These are phyloP conservation scores for Hondaea fermentalgiana DNA, from an alignment of 108 stramenopile species.

Conservation along the genomic window DNA sequence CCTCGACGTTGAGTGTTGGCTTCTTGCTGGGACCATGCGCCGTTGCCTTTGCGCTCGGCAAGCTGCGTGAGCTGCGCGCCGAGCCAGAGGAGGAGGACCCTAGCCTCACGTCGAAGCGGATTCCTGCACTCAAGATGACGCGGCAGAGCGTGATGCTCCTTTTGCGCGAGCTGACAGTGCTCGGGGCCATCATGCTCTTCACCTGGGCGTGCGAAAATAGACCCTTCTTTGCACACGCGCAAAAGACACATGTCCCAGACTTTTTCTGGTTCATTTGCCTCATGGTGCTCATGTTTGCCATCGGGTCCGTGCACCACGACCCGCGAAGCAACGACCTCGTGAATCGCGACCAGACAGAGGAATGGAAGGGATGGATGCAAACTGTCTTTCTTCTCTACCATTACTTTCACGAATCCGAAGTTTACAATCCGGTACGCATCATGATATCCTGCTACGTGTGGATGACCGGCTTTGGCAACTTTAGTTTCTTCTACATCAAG, in stretches of 20 bases:
- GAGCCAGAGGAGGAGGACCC: not conserved
- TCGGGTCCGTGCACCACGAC: constrained; percentile 3
- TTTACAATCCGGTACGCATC: constrained; percentile 88
- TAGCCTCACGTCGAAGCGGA: not conserved
- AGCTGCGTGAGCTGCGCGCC: not conserved
- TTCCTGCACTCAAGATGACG: constrained; percentile 17
- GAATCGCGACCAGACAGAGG: constrained; percentile 93
- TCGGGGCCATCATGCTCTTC: constrained; percentile 29
- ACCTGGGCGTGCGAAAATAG: constrained; percentile 35
- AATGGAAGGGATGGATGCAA: constrained; percentile 99
- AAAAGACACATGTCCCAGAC: constrained; percentile 38
- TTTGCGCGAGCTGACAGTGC: constrained; percentile 23
- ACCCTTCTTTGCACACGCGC: constrained; percentile 31
- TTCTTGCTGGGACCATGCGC: not conserved
- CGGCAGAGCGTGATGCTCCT: constrained; percentile 22
- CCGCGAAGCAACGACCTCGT: constrained; percentile 39
- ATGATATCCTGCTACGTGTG: constrained; percentile 97
- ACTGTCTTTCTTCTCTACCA: constrained; percentile 93
- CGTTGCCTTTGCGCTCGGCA: not conserved
- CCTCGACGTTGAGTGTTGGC: not conserved
- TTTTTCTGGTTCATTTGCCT: constrained; percentile 45
- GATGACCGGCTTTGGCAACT: constrained; percentile 98
- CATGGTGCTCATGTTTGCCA: constrained; percentile 24
- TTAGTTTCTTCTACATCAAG: constrained; percentile 80
- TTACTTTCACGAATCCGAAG: constrained; percentile 85